Evolutionary conservation across 208 protist species (phyloP), one percentile per base, ranked within the genome.

Genomic region (Vickermania ingenoplastis): DNA sequence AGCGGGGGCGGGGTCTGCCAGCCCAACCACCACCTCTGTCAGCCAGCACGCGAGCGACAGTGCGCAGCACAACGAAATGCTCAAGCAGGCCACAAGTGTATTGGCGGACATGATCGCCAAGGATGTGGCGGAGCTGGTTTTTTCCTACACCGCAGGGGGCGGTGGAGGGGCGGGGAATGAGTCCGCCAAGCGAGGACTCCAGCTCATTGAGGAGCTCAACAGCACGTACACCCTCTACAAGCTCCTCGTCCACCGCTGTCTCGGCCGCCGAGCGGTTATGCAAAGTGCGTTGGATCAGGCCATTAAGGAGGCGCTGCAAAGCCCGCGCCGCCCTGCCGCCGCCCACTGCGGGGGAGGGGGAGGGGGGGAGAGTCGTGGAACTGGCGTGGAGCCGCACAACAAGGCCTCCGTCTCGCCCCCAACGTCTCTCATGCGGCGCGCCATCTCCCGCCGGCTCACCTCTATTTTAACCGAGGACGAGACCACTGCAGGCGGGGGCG

Each of bases 211-310:
- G 28, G 53, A 36, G 0, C 63, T 81, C 1, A 59, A 73, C 11
- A 31, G 27, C 0, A 36, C 70, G 23, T 53, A 72, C 14, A 53
- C 56, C 26, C 59, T 53, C 13, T 85, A 79, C 63, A 63, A 41
- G 23, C 31, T 68, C 7, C 67, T 91, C 7, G 68, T 83, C 2
- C 55, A 65, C 29, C 48, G 66, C 2, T 63, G 74, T 29, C 78
- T 91, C 54, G 56, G 66, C 50, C 50, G 30, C 3, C 55, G 79
- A 53, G 27, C 61, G 41, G 57, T 74, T 1, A 59, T 91, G 56
- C 71, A 57, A 24, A 29, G 49, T 14, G 83, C 77, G 0, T 26
- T 87, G 52, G 28, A 48, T 21, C 71, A 91, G 59, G 79, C 73
- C 27, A 23, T 87, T 24, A 75, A 78, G 56, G 29, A 85, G 0